Conservation (phyloP, 306 rosid species). For the Sicyos edulis region DNA sequence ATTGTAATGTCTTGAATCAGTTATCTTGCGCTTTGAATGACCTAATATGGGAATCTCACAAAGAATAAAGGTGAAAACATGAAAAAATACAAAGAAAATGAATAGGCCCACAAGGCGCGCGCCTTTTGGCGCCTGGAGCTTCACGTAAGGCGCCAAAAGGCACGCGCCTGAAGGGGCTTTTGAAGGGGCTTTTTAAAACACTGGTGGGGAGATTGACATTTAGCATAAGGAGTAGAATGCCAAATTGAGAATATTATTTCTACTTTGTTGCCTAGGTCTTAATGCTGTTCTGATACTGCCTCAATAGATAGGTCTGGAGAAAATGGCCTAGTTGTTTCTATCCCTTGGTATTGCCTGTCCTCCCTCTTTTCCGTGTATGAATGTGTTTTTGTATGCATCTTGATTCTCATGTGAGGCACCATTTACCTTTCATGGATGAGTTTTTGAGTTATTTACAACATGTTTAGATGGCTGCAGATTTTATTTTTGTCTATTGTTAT, state of each 20-base stretch:
- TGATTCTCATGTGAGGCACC: background rate
- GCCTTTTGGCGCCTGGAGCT: too few species aligned
- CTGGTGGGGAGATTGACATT: conserved; percentile 10
- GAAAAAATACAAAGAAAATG: too few species aligned
- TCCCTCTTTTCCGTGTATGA: background rate
- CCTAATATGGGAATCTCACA: too few species aligned
- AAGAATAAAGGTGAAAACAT: too few species aligned
- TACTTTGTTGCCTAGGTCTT: background rate
- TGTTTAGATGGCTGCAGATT: background rate
- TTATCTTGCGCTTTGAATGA: too few species aligned
- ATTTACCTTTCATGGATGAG: background rate
- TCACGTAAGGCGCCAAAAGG: too few species aligned
- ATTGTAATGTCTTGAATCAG: too few species aligned
- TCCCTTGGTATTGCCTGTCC: background rate
- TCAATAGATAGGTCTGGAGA: background rate
- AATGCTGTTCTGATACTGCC: background rate
- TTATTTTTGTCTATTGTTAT: background rate
- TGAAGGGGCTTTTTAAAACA: too few species aligned
- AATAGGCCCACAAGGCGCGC: too few species aligned
- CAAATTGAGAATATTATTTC: background rate
- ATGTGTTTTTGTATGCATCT: background rate
- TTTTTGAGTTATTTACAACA: conserved; percentile 1
- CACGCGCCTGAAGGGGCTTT: too few species aligned
- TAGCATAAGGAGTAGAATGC: background rate
- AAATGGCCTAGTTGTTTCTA: background rate